A percentile compares a stretch with the other conserved stretches of the same genome.
Conservation (phyloP, 371 early-diverging fungal genomes). For the Chytridium lagenaria region DNA sequence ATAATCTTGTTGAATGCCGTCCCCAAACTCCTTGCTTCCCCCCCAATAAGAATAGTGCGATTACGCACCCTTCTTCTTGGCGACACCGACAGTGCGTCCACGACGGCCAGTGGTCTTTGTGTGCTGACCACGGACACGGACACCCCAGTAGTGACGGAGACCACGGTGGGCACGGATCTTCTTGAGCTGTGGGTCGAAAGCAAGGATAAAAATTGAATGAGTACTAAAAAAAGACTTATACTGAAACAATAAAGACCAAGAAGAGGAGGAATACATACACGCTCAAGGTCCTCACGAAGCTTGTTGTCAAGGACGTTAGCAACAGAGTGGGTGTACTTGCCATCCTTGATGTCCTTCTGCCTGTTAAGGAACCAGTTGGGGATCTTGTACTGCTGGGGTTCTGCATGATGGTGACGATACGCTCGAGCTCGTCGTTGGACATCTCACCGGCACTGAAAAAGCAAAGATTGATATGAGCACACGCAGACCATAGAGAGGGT, state of each 20-base stretch:
- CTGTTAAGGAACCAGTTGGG: slow-evolving; percentile 98
- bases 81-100: slow-evolving; percentile 96
- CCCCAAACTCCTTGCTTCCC: too few species aligned
- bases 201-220: neutral
- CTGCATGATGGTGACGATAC: slow-evolving; percentile 58
- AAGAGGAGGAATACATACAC: slow-evolving; percentile 47
- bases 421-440: slow-evolving; percentile 74
- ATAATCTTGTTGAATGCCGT: too few species aligned
- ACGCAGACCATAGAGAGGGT: neutral
- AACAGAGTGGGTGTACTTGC: slow-evolving; percentile 92
- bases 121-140: slow-evolving; percentile 75
- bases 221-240: neutral
- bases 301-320: slow-evolving; percentile 95
- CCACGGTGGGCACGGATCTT: slow-evolving; percentile 95
- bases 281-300: slow-evolving; percentile 92
- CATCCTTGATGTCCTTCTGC: slow-evolving; percentile 96
- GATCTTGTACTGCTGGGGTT: slow-evolving; percentile 79
- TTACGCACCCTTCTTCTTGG: slow-evolving; percentile 86
- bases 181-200: slow-evolving; percentile 67
- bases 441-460: slow-evolving; percentile 93
- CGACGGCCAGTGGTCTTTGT: slow-evolving; percentile 95
- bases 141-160: slow-evolving; percentile 96
- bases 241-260: neutral
- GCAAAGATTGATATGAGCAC: neutral
- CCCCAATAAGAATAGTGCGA: too few species aligned